A percentile compares a stretch with the other conserved stretches of the same genome.
These are phyloP conservation scores for Pseudopithomyces maydicus DNA, from an alignment of 2,329 filamentous ascomycete species.

Conservation along the genomic window DNA sequence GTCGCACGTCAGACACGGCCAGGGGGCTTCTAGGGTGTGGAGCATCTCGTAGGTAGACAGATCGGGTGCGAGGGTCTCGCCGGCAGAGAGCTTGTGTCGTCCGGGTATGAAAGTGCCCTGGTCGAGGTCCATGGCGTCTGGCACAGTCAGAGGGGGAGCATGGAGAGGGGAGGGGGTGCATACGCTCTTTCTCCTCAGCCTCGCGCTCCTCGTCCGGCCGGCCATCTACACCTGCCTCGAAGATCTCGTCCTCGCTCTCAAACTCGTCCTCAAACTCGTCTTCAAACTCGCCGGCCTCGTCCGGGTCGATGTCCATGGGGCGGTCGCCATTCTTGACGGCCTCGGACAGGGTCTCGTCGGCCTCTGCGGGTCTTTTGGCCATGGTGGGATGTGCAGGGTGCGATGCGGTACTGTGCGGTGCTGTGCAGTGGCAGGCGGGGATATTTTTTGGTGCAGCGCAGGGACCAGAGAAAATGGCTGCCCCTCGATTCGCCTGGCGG, in stretches of 20 bases:
- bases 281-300: constrained; percentile 76
- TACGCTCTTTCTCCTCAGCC: constrained; percentile 79
- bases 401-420: too few species aligned
- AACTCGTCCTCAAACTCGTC: constrained; percentile 94
- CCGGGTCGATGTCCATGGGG: constrained; percentile 55
- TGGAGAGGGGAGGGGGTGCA: not conserved
- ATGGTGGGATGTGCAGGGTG: constrained; percentile 46
- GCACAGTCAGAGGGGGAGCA: constrained; percentile 1
- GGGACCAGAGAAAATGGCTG: not conserved
- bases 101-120: constrained; percentile 95
- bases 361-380: constrained; percentile 65
- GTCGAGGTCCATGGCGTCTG: constrained; percentile 88
- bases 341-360: constrained; percentile 54
- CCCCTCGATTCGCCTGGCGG: constrained; percentile 8
- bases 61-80: constrained; percentile 89
- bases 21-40: constrained; percentile 89
- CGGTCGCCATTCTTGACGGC: constrained; percentile 67
- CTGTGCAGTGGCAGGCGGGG: not conserved
- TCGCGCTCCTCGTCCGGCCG: constrained; percentile 90
- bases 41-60: constrained; percentile 97
- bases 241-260: constrained; percentile 88
- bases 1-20: constrained; percentile 97
- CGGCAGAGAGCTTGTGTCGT: constrained; percentile 85
- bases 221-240: constrained; percentile 93
- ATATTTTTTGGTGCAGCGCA: constrained; percentile 2